Evolutionary conservation across 2,329 filamentous ascomycete genomes (phyloP), one percentile per base, ranked within the genome.

Genomic region (Neofusicoccum sp.): DNA sequence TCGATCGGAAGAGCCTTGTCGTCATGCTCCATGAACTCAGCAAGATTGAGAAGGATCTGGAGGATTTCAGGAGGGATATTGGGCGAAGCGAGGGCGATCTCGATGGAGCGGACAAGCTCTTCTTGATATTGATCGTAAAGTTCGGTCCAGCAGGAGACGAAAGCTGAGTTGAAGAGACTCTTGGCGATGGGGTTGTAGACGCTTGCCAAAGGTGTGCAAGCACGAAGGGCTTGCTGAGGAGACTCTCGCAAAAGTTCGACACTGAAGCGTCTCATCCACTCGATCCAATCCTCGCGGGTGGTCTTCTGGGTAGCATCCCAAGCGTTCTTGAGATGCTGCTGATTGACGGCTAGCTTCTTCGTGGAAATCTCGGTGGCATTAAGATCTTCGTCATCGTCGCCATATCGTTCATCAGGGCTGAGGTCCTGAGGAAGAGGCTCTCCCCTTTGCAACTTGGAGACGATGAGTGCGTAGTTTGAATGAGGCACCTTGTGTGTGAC

Each of bases 21-120:
- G 70, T 99, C 96, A 72, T 99, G 95, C 74, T 99, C 95, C 95
- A 99, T 99, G 76, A 99, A 99, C 74, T 99, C 95, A 28, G 95
- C 95, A 56, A 99, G 84, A 72, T 99, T 99, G 54, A 99, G 86
- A 33, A 99, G 83, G 56, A 97, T 89, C 65, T 97, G 94, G 7
- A 99, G 82, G 67, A 99, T 89, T 76, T 99, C 96, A 0, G 96
- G 95, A 0, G 95, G 94, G 11, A 99, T 96, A 69, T 97, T 94
- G 59, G 94, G 90, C 3, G 94, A 98, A 61, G 93, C 95, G 69
- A 99, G 90, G 0, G 96, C 95, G 66, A 91, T 92, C 76, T 99
- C 95, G 59, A 99, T 96, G 29, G 96, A 96, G 60, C 90, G 89
- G 56, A 99, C 96, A 44, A 99, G 85, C 74, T 99, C 95, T 73